A percentile compares a stretch with the other conserved stretches of the same genome.
These are phyloP conservation scores for Neopestalotiopsis sp. DNA, from an alignment of 2,329 filamentous ascomycete genomes.

Conservation along the genomic window DNA sequence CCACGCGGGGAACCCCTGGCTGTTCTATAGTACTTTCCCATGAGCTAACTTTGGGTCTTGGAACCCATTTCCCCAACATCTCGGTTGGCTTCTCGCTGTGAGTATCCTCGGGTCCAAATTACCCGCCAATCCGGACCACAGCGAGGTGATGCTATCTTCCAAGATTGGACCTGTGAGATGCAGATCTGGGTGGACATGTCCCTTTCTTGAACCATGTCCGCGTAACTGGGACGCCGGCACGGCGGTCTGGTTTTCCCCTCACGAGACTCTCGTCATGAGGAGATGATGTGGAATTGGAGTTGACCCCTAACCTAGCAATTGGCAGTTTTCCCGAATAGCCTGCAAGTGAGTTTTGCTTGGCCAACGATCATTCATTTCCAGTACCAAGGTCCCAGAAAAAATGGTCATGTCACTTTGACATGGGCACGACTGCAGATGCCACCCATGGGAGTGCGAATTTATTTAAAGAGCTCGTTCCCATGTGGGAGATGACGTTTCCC, in stretches of 20 bases:
- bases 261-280: not conserved
- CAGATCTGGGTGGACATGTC: not conserved
- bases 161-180: not conserved
- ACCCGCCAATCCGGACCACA: slow-evolving; percentile 16
- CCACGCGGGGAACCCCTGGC: not conserved
- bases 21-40: not conserved
- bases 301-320: not conserved
- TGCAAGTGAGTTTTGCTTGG: not conserved
- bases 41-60: not conserved
- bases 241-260: not conserved
- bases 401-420: not conserved
- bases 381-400: not conserved
- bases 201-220: not conserved
- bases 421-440: not conserved
- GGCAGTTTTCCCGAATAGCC: slow-evolving; percentile 10
- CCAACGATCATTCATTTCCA: slow-evolving; percentile 1
- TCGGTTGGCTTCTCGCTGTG: not conserved
- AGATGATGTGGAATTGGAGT: not conserved
- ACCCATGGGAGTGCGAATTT: not conserved
- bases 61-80: not conserved
- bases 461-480: slow-evolving; percentile 1
- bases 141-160: not conserved
- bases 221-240: not conserved
- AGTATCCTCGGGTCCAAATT: slow-evolving; percentile 10
- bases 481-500: not conserved